phyloP scores from a whole-genome alignment of 176 grass and related monocot species.

The Eragrostis curvula region DNA sequence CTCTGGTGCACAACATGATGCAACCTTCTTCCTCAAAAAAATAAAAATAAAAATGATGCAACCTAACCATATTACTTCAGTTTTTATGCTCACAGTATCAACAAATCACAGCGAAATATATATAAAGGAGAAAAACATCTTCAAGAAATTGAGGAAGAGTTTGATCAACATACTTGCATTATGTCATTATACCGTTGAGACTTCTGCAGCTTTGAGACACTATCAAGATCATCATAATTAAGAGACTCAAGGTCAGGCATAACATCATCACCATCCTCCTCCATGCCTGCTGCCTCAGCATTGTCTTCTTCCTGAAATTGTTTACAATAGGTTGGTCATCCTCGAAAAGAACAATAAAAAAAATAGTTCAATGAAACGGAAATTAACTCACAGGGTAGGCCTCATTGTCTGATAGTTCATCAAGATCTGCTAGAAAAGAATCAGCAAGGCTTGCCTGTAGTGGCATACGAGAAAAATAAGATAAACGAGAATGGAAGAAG shows the following conservation, averaged over 20 bases:
- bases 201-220: conserved; percentile 85
- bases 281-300: conserved; percentile 53
- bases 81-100: neutral
- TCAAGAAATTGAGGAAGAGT: neutral
- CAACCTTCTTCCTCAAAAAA: no score
- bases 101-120: conserved; percentile 4
- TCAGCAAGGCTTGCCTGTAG: conserved; percentile 82
- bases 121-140: neutral
- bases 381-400: conserved; percentile 67
- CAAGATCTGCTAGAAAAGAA: conserved; percentile 93
- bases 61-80: neutral
- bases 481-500: neutral
- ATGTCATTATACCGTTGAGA: conserved; percentile 71
- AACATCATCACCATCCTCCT: conserved; percentile 60
- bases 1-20: neutral
- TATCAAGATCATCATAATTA: conserved; percentile 86
- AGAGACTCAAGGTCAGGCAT: conserved; percentile 80
- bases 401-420: conserved; percentile 88
- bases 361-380: neutral
- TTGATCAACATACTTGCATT: conserved; percentile 59
- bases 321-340: conserved; percentile 16
- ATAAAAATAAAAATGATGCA: no score
- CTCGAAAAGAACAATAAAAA: neutral
- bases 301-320: conserved; percentile 64
- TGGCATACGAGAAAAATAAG: neutral